Conservation (phyloP, 1,284 basidiomycete species). For the Puccinia hordei region DNA sequence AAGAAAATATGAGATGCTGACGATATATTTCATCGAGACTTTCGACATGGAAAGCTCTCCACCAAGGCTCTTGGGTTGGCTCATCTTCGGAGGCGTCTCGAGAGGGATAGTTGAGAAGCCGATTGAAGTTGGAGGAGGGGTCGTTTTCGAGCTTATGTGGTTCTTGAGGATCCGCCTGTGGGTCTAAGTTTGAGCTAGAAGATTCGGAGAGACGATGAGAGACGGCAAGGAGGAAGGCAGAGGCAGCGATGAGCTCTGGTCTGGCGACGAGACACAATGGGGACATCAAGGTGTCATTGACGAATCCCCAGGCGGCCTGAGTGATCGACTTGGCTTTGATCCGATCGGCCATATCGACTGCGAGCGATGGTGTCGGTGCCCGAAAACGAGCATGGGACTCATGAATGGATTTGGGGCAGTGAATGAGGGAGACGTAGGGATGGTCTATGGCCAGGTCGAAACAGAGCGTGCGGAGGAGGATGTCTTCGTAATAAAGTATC, state of each 20-base stretch:
- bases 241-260: conserved; percentile 45
- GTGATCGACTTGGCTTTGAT: conserved; percentile 45
- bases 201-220: conserved; percentile 39
- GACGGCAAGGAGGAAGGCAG: conserved; percentile 40
- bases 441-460: conserved; percentile 56
- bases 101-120: background rate
- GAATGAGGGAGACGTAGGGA: conserved; percentile 53
- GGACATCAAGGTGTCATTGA: conserved; percentile 47
- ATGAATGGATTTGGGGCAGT: conserved; percentile 15
- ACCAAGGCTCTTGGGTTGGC: conserved; percentile 26
- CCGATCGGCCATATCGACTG: conserved; percentile 29
- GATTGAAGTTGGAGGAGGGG: conserved; percentile 1
- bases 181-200: background rate
- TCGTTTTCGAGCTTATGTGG: background rate
- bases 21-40: conserved; percentile 33
- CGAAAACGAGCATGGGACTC: background rate
- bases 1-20: conserved; percentile 14
- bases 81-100: background rate
- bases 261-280: conserved; percentile 33
- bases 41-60: conserved; percentile 33
- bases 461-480: conserved; percentile 54
- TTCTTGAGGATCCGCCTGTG: background rate
- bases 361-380: background rate
- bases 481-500: conserved; percentile 56
- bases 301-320: conserved; percentile 48